Conservation (phyloP, 2,329 filamentous ascomycete genomes). For the Nemania sp. region DNA sequence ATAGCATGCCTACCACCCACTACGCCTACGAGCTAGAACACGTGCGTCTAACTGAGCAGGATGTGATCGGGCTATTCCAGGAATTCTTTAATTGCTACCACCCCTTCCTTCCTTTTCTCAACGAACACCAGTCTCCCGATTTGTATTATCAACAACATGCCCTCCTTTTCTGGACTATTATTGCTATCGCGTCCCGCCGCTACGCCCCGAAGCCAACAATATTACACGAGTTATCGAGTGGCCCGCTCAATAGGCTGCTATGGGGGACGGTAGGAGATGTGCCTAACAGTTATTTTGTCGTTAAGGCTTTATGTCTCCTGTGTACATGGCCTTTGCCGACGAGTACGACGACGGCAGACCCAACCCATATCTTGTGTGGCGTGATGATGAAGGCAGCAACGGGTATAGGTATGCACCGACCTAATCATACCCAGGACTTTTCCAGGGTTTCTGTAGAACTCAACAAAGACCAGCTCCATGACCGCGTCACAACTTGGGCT, state of each 20-base stretch:
- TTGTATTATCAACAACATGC: slow-evolving; percentile 81
- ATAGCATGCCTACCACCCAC: slow-evolving; percentile 66
- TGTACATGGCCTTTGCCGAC: slow-evolving; percentile 87
- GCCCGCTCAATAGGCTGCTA: slow-evolving; percentile 75
- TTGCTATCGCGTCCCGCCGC: slow-evolving; percentile 79
- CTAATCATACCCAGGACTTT: slow-evolving; percentile 86
- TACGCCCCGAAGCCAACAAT: slow-evolving; percentile 73
- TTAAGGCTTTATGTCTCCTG: slow-evolving; percentile 82
- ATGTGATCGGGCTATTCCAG: slow-evolving; percentile 73
- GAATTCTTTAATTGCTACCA: slow-evolving; percentile 83
- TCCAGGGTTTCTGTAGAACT: slow-evolving; percentile 79
- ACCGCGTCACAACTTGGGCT: slow-evolving; percentile 84
- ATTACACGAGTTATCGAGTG: slow-evolving; percentile 73
- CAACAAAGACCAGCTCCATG: slow-evolving; percentile 81
- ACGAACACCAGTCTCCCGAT: slow-evolving; percentile 74
- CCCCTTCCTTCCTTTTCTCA: slow-evolving; percentile 81
- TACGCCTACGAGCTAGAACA: slow-evolving; percentile 73
- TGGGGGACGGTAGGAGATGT: slow-evolving; percentile 84
- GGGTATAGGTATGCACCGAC: slow-evolving; percentile 83
- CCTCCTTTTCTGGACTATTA: slow-evolving; percentile 86
- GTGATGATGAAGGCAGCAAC: slow-evolving; percentile 91
- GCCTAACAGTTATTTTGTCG: slow-evolving; percentile 81
- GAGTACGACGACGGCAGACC: slow-evolving; percentile 83
- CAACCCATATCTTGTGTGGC: slow-evolving; percentile 83
- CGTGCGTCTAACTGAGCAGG: slow-evolving; percentile 72